Conservation (phyloP, 2,329 filamentous ascomycete species). For the Fusarium circinatum region DNA sequence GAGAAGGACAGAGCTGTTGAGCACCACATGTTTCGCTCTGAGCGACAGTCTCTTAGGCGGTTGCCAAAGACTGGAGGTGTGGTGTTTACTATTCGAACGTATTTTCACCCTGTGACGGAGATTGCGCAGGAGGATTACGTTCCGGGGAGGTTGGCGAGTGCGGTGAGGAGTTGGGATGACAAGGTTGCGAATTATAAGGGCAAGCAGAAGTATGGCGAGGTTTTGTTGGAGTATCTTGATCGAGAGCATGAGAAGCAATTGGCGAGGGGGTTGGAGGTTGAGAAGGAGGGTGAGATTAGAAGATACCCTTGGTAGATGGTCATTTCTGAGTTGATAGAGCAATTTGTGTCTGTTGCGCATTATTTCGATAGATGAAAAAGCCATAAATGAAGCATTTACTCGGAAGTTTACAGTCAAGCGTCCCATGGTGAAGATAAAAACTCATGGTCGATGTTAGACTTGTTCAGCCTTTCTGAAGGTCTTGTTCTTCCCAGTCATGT, state of each 20-base stretch:
- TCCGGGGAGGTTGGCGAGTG: conserved; percentile 80
- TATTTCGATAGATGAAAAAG: not conserved
- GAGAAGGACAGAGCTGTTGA: conserved; percentile 78
- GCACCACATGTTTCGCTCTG: conserved; percentile 80
- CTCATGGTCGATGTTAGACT: accelerated
- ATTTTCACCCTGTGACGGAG: conserved; percentile 77
- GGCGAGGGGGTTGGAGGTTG: conserved; percentile 70
- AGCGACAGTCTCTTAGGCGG: conserved; percentile 75
- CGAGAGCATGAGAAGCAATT: conserved; percentile 78
- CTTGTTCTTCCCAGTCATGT: too few species aligned
- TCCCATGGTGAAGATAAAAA: accelerated
- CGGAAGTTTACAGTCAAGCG: accelerated
- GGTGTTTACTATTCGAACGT: conserved; percentile 83
- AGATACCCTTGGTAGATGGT: conserved; percentile 67
- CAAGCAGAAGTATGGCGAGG: conserved; percentile 75
- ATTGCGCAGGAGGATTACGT: conserved; percentile 79
- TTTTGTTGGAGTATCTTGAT: conserved; percentile 82
- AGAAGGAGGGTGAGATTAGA: conserved; percentile 67
- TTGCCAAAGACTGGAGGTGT: conserved; percentile 67
- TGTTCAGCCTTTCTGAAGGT: not conserved
- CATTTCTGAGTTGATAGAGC: not conserved
- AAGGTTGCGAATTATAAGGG: conserved; percentile 84
- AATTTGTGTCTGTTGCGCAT: not conserved
- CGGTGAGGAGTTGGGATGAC: conserved; percentile 82
- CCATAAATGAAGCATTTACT: not conserved